Evolutionary conservation across 768 basidiomycete genomes (phyloP).

Genomic region (Sistotremastrum niveocremeum): DNA sequence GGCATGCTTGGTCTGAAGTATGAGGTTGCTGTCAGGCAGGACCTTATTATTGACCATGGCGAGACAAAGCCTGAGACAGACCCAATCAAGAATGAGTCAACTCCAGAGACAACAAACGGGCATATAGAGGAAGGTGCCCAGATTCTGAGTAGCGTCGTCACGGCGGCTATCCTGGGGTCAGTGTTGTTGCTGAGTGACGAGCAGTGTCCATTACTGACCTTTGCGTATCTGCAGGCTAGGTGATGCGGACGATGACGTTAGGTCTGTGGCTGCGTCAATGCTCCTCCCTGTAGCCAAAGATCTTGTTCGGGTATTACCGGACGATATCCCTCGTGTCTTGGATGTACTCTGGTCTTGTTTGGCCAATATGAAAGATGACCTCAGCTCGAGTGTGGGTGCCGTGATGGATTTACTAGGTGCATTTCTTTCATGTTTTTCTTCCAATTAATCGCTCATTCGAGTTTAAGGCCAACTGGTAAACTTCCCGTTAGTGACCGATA

Average conservation of each 20-base stretch:
- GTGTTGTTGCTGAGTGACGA: slow-evolving; percentile 10
- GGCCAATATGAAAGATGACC: slow-evolving; percentile 87
- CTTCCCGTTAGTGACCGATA: slow-evolving; percentile 61
- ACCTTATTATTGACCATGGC: slow-evolving; percentile 46
- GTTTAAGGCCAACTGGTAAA: slow-evolving; percentile 65
- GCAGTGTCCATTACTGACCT: slow-evolving; percentile 1
- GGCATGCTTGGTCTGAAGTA: slow-evolving; percentile 95
- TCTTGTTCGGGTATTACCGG: slow-evolving; percentile 62
- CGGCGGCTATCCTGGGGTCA: slow-evolving; percentile 85
- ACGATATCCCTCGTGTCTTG: slow-evolving; percentile 59
- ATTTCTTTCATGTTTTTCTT: not conserved
- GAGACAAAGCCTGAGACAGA: slow-evolving; percentile 6
- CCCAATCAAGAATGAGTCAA: slow-evolving; percentile 10
- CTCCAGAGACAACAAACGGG: not conserved
- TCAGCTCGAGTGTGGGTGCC: slow-evolving; percentile 90
- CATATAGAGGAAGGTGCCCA: slow-evolving; percentile 14
- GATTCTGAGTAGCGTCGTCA: slow-evolving; percentile 71
- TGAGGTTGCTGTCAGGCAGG: slow-evolving; percentile 86
- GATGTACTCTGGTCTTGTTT: slow-evolving; percentile 85
- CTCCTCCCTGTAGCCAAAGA: slow-evolving; percentile 75
- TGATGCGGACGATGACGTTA: slow-evolving; percentile 91
- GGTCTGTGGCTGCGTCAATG: slow-evolving; percentile 87
- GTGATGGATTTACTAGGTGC: slow-evolving; percentile 95
- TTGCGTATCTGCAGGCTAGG: slow-evolving; percentile 40
- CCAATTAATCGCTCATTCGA: not conserved